Base-by-base conservation (phyloP, 2,329 filamentous ascomycete species). In the Endothia cerciana region DNA sequence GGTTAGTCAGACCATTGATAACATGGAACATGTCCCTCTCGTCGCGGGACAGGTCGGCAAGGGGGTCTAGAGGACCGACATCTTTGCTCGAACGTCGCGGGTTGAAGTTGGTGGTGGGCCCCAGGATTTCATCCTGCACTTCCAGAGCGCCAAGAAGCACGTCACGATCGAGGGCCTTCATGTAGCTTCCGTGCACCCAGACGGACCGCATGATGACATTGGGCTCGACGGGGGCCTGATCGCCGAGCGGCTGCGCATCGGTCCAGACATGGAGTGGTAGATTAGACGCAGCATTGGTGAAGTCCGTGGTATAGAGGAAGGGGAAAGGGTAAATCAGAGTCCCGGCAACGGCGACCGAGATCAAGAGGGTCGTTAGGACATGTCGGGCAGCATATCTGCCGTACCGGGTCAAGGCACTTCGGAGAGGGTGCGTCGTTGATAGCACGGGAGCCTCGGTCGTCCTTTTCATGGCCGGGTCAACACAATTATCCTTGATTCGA, bases 201-300 rank as follows among this genome's bases (percentile, higher is more conserved):
- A 92, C 85, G 65, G 91, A 91, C 70, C 91, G 89, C 87, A 94
- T 91, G 64, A 91, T 87, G n/a, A 94, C 87, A 74, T 94, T 91
- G 4, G 89, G 84, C 62, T 81, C 78, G 55, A 81, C 79, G 33
- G 78, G 73, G 4, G 78, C 77, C 63, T 80, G 80, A 58, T 85
- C 84, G 43, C 84, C 78, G 63, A 91, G 80, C 36, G 89, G 86
- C 67, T 87, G 86, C 6, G 89, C 90, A 45, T 89, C 89, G 33
- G 91, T 93, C 91, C 91, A 94, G 70, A 91, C 91, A 84, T 94
- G 90, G 73, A 90, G 88, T 38, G 91, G 91, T 8, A 93, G 80
- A 68, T 88, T 90, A 62, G 90, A 89, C 30, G 89, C 86, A 70
- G 89, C 88, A 73, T 88, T 90, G 71, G 87, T 87, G 70, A 90